Evolutionary conservation across 352 stramenopile species (phyloP).

Genomic region (Pythium monospermum): DNA sequence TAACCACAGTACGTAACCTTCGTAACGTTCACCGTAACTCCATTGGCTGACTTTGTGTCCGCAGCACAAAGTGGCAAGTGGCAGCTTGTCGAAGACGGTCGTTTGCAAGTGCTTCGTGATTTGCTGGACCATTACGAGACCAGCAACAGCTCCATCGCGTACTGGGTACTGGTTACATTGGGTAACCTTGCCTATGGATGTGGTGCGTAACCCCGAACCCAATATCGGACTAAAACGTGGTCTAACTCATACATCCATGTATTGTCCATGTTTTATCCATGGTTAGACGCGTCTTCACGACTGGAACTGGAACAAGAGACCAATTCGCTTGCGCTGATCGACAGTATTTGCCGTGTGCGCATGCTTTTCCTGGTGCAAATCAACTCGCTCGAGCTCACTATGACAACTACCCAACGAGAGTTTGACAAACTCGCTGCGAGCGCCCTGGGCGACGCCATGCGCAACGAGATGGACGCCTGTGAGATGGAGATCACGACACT

Average conservation of each 20-base stretch:
- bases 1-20: constrained; percentile 40
- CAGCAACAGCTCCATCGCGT: constrained; percentile 36
- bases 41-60: not conserved
- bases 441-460: constrained; percentile 62
- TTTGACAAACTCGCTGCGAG: constrained; percentile 37
- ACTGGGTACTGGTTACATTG: constrained; percentile 49
- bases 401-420: constrained; percentile 22
- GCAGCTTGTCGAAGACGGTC: constrained; percentile 30
- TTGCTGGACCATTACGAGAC: constrained; percentile 28
- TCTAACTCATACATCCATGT: no score
- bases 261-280: not conserved
- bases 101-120: constrained; percentile 34
- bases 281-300: constrained; percentile 5
- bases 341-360: constrained; percentile 32
- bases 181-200: constrained; percentile 50
- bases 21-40: not conserved
- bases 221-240: no score
- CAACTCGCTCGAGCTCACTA: constrained; percentile 41
- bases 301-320: constrained; percentile 21
- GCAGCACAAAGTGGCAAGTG: constrained; percentile 25
- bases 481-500: constrained; percentile 41
- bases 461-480: constrained; percentile 57
- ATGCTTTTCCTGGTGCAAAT: constrained; percentile 41
- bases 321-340: constrained; percentile 27
- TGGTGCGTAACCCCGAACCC: no score